Percentiles rank a stretch among this genome's conserved stretches.
These are phyloP conservation scores for Botryotinia calthae DNA, from an alignment of 2,329 filamentous ascomycete species.

Conservation along the genomic window DNA sequence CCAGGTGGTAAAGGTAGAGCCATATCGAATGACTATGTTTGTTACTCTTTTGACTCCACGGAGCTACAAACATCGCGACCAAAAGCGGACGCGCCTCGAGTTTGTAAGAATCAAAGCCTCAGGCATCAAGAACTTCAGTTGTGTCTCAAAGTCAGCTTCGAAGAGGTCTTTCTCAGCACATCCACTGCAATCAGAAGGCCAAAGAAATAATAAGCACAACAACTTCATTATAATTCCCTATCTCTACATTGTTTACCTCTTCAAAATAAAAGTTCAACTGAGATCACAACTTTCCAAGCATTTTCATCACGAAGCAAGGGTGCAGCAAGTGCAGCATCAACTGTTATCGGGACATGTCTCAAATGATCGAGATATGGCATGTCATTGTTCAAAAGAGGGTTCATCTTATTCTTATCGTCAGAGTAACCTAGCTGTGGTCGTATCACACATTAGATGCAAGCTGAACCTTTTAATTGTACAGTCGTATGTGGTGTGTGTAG, in stretches of 20 bases:
- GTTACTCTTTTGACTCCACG: neutral
- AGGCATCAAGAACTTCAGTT: neutral
- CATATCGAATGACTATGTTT: conserved; percentile 27
- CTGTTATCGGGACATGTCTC: neutral
- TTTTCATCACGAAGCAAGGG: neutral
- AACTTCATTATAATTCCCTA: too few relatives aligned
- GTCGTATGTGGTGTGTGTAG: neutral
- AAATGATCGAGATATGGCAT: neutral
- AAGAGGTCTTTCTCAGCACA: neutral
- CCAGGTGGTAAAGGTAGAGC: conserved; percentile 42
- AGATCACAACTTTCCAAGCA: neutral
- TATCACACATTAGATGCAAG: neutral
- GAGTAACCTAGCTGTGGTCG: neutral
- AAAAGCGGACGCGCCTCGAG: neutral
- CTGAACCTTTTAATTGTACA: neutral
- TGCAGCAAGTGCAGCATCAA: neutral
- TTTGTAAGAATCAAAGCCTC: neutral
- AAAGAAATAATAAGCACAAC: neutral
- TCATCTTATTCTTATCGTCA: neutral
- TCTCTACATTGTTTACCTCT: neutral
- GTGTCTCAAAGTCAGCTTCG: neutral
- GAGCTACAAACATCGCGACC: neutral
- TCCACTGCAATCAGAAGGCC: neutral
- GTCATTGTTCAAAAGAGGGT: neutral
- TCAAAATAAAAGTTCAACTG: neutral